Base-by-base conservation (phyloP, 768 basidiomycete genomes). In the Chalciporus piperatus region DNA sequence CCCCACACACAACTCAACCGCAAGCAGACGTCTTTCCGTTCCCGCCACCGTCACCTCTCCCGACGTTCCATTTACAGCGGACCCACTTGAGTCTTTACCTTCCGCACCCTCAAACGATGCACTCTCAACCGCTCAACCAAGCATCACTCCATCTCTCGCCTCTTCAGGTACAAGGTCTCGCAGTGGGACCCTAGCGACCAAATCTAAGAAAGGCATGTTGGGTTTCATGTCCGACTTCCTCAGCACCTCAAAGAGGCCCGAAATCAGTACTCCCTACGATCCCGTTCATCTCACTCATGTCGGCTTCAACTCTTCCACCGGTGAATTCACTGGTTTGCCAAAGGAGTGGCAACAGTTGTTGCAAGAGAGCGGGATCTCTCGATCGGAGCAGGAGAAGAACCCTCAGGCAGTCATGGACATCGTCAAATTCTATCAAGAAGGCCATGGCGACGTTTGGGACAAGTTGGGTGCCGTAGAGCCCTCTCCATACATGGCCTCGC, bases 281-380 rank as follows among this genome's bases (percentile, higher is more conserved):
- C 97, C 97, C 28, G 96, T 98, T 35, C 96, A 98, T 74, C 87
- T 99, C 63, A 98, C 97, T 3, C 97, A 99, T 67, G 97, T 99
- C 66, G 96, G 96, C 53, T 98, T 98, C 83, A 98, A 99, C 71
- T 91, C 92, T 6, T 96, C 92, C 50, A 98, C 96, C 0, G 97
- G 97, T 52, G 96, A 99, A 72, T 98, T 95, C 73, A 94, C 92
- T 9, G 97, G 97, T 3, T 78, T 99, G 28, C 97, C 97, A 3
- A 96, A 96, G 70, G 96, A 98, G 74, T 99, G 97, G 97, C 97
- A 99, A 66, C 92, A 98, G 69, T 79, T 98, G 6, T 72, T 99
- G 43, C 92, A 92, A 70, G 94, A 98, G 69, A 92, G 88, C 56
- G 97, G 97, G 48, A 98, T 98, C 65, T 94, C 92, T 35, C 83